Evolutionary conservation across 257 asterid genomes (phyloP).

Genomic region (Ilex aquifolium): DNA sequence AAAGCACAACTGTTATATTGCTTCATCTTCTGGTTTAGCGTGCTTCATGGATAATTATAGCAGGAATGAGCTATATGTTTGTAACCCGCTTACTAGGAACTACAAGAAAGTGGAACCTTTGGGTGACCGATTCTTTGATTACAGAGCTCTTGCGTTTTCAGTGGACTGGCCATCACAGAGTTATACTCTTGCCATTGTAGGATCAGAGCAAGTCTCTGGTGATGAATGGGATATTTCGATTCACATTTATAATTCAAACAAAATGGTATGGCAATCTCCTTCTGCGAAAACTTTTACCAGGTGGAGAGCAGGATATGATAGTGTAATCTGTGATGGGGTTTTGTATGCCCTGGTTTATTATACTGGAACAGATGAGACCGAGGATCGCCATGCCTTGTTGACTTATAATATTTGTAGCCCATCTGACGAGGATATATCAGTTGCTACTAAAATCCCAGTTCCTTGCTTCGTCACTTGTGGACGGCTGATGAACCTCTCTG

Average conservation of each 20-base stretch:
- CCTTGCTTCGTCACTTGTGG: constrained; percentile 9
- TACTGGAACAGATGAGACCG: background rate
- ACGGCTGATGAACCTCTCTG: constrained; percentile 9
- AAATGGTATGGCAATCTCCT: constrained; percentile 2
- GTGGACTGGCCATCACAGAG: background rate
- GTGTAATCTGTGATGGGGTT: constrained; percentile 8
- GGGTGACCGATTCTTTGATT: constrained; percentile 2
- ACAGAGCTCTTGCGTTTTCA: constrained; percentile 3
- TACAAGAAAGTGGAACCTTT: constrained; percentile 1
- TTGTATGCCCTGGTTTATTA: constrained; percentile 6
- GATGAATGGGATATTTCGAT: constrained; percentile 5
- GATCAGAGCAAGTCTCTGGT: constrained; percentile 3
- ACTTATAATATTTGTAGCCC: background rate
- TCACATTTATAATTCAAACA: constrained; percentile 1
- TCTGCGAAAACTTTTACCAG: background rate
- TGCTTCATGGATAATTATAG: constrained; percentile 8
- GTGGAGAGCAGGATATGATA: constrained; percentile 11
- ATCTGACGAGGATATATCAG: background rate
- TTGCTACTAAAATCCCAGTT: background rate
- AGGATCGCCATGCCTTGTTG: constrained; percentile 5
- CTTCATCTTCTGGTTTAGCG: constrained; percentile 9
- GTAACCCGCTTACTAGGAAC: constrained; percentile 7
- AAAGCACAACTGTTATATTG: background rate
- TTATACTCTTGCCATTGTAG: background rate
- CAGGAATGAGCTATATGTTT: background rate